Evolutionary conservation across 1,284 basidiomycete species (phyloP), one percentile per base, ranked within the genome.

Genomic region (Erythrobasidium hasegawianum): DNA sequence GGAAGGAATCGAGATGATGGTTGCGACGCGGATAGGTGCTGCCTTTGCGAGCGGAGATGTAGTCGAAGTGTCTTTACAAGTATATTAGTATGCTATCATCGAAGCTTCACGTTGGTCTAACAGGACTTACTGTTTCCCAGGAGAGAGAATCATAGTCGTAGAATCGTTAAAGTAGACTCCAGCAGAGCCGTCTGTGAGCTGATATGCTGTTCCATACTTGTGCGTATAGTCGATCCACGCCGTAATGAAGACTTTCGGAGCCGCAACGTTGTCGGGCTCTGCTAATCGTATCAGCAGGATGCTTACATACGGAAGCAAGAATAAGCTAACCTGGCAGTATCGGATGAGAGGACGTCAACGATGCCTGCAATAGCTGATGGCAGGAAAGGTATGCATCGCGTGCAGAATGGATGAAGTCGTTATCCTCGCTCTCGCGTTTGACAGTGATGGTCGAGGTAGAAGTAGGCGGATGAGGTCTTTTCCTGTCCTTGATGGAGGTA

Each of bases 201-300:
- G 91, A 76, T 97, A 97, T 1, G 94, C 96, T 86, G 97, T 94
- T 10, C 95, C 96, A 78, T 97, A 98, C 80, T 96, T 96, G 78
- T 94, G 91, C 77, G 90, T 94, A 76, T 97, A 97, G 78, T 98
- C 95, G 53, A 97, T 88, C 95, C 95, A 98, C 9, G 89, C 91
- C 1, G 90, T 89, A 71, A 98, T 90, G 78, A 97, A 98, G 14
- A 95, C 87, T 60, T 82, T 83, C 43, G 93, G 89, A 13, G 86
- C 82, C 0, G 83, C 82, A 2, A 87, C 78, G 41, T 78, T 74
- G 16, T 41, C 59, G 24, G 64, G 68, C 20, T 59, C 64, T 43
- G n/a, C 16, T 22, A 57, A 33, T 13, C 27, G 13, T 18, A 58
- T 27, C 7, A 43, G 53, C 38, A 26, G 14, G 9, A 33, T 24